Percentiles rank a stretch among this genome's conserved stretches.
These are phyloP conservation scores for Ascochyta lentis DNA, from an alignment of 2,329 filamentous ascomycete species.

Conservation along the genomic window DNA sequence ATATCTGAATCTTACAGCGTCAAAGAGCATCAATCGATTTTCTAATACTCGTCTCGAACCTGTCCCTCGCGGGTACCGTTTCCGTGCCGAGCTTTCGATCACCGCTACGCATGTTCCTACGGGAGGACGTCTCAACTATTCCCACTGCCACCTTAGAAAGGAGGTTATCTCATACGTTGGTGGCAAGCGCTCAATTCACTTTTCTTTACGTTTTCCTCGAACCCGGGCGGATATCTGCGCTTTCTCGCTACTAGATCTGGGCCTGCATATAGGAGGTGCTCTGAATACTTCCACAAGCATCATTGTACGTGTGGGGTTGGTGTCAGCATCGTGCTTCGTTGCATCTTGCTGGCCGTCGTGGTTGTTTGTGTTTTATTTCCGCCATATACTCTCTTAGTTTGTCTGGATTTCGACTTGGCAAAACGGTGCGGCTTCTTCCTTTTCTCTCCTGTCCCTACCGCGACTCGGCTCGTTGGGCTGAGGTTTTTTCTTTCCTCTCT, in stretches of 20 bases:
- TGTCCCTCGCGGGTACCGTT: constrained; percentile 16
- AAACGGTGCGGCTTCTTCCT: constrained; percentile 14
- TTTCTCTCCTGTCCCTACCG: constrained; percentile 26
- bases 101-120: constrained; percentile 13
- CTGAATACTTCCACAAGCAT: constrained; percentile 30
- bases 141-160: constrained; percentile 3
- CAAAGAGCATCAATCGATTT: constrained; percentile 29
- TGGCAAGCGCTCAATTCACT: constrained; percentile 27
- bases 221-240: constrained; percentile 35
- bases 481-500: constrained; percentile 7
- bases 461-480: constrained; percentile 4
- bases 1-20: constrained; percentile 29
- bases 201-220: constrained; percentile 20
- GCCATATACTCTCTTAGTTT: constrained; percentile 12
- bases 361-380: constrained; percentile 33
- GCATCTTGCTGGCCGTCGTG: constrained; percentile 32
- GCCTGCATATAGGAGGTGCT: constrained; percentile 37
- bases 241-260: constrained; percentile 35
- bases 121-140: constrained; percentile 18
- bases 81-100: constrained; percentile 13
- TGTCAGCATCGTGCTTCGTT: constrained; percentile 32
- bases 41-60: constrained; percentile 19
- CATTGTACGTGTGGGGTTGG: constrained; percentile 30
- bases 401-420: constrained; percentile 13
- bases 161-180: constrained; percentile 19